A percentile compares a stretch with the other conserved stretches of the same genome.
Conservation (phyloP, 495 filamentous ascomycete genomes). For the Penicillium subrubescens region DNA sequence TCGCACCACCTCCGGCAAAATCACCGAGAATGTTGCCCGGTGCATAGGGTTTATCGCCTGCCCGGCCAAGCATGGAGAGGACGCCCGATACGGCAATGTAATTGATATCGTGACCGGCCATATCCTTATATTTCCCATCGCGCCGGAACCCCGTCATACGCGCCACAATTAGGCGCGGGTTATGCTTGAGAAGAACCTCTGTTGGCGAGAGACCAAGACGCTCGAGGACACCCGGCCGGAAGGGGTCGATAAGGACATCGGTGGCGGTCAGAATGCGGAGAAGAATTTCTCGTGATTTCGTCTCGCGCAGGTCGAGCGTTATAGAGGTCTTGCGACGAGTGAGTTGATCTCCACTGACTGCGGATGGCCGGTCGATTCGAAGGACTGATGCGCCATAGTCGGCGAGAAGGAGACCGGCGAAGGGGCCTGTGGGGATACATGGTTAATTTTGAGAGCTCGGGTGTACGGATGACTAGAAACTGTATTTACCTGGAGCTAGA, state of each 20-base stretch:
- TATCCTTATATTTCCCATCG: constrained; percentile 78
- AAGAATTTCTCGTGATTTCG: constrained; percentile 61
- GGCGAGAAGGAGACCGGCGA: constrained; percentile 83
- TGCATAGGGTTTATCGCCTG: constrained; percentile 68
- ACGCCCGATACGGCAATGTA: constrained; percentile 89
- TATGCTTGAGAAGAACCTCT: constrained; percentile 60
- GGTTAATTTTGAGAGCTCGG: background rate
- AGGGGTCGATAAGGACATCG: constrained; percentile 90
- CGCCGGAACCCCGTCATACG: constrained; percentile 88
- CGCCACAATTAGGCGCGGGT: constrained; percentile 78
- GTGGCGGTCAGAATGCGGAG: constrained; percentile 61
- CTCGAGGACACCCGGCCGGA: constrained; percentile 87
- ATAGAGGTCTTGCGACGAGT: constrained; percentile 80
- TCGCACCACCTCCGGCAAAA: constrained; percentile 88
- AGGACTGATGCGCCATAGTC: constrained; percentile 88
- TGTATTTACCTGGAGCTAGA: constrained; percentile 73
- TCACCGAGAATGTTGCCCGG: constrained; percentile 86
- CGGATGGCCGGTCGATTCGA: constrained; percentile 73
- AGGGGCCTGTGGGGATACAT: constrained; percentile 63
- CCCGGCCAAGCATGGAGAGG: constrained; percentile 71
- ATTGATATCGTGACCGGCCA: constrained; percentile 99
- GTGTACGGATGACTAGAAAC: background rate
- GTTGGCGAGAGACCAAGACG: constrained; percentile 72
- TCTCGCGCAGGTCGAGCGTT: constrained; percentile 72
- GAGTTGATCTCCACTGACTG: constrained; percentile 59